Percentiles rank a stretch among this genome's conserved stretches.
Evolutionary conservation across 2,329 filamentous ascomycete genomes (phyloP).

Genomic region (Nannizzia gypsea): DNA sequence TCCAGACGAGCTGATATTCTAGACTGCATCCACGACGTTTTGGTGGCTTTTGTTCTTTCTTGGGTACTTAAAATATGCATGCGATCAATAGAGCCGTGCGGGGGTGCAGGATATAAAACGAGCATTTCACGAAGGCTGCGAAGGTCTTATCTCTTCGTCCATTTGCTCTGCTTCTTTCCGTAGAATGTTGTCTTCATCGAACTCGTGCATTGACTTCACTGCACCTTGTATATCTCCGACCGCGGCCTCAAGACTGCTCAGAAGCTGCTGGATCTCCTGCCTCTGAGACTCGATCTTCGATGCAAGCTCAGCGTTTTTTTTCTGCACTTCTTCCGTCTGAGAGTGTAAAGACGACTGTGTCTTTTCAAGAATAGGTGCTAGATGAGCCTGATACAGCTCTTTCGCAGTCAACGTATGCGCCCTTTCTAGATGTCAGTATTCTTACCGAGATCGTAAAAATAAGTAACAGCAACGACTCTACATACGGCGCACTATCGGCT

Average conservation of each 20-base stretch:
- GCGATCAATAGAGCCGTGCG: not conserved
- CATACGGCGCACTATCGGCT: slow-evolving; percentile 38
- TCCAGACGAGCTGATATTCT: slow-evolving; percentile 16
- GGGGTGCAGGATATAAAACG: not conserved
- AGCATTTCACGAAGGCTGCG: slow-evolving; percentile 18
- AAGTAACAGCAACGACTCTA: slow-evolving; percentile 13
- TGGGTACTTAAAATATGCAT: not conserved
- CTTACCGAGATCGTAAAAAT: no score
- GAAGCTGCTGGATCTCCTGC: slow-evolving; percentile 44
- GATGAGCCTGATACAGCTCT: slow-evolving; percentile 47
- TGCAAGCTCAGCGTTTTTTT: slow-evolving; percentile 43
- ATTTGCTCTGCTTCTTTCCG: slow-evolving; percentile 34
- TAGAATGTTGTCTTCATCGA: slow-evolving; percentile 27
- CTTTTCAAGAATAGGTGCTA: slow-evolving; percentile 44
- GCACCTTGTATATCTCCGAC: slow-evolving; percentile 46
- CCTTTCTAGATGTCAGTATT: slow-evolving; percentile 24
- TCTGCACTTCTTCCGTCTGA: slow-evolving; percentile 40
- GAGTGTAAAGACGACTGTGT: slow-evolving; percentile 39
- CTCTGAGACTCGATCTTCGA: slow-evolving; percentile 43
- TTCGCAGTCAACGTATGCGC: slow-evolving; percentile 48
- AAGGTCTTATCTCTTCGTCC: slow-evolving; percentile 31
- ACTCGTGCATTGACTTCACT: slow-evolving; percentile 31
- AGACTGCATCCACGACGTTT: not conserved
- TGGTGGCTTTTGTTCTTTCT: not conserved
- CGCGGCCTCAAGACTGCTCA: slow-evolving; percentile 44